Percentiles rank a stretch among this genome's conserved stretches.
These are phyloP conservation scores for Pyrenopolyporus hunteri DNA, from an alignment of 495 filamentous ascomycete species.

Conservation along the genomic window DNA sequence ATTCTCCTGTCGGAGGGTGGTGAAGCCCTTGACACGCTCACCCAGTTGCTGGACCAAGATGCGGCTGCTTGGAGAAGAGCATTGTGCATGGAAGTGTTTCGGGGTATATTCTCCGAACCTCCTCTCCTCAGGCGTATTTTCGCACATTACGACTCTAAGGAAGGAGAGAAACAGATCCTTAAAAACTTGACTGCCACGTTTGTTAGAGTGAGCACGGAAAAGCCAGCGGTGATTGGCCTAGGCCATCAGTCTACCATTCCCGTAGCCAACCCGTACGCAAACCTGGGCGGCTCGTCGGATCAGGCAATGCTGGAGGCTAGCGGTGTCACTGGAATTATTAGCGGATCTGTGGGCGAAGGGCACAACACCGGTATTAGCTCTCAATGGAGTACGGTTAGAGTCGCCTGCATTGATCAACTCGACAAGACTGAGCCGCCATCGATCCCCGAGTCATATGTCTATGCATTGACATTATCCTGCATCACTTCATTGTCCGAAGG, in stretches of 20 bases:
- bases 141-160: conserved; percentile 73
- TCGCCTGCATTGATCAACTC: conserved; percentile 89
- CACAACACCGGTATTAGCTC: conserved; percentile 78
- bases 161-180: conserved; percentile 77
- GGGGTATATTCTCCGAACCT: conserved; percentile 81
- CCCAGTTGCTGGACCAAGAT: conserved; percentile 87
- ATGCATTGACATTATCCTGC: conserved; percentile 86
- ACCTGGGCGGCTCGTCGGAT: conserved; percentile 60
- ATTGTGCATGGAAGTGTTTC: conserved; percentile 88
- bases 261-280: conserved; percentile 49
- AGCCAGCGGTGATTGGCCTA: conserved; percentile 83
- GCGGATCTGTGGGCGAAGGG: conserved; percentile 71
- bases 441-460: conserved; percentile 91
- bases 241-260: conserved; percentile 85
- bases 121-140: conserved; percentile 81
- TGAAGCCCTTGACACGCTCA: conserved; percentile 81
- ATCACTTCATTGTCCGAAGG: conserved; percentile 88
- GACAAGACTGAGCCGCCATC: conserved; percentile 86
- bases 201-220: conserved; percentile 88
- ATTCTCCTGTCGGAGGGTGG: conserved; percentile 81
- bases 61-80: conserved; percentile 81
- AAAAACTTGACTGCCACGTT: conserved; percentile 81
- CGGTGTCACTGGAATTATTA: conserved; percentile 86
- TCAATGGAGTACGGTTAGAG: conserved; percentile 87
- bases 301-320: conserved; percentile 87